Evolutionary conservation across 345 rosid genomes (phyloP), one percentile per base, ranked within the genome.

Genomic region (Boechera retrofracta): DNA sequence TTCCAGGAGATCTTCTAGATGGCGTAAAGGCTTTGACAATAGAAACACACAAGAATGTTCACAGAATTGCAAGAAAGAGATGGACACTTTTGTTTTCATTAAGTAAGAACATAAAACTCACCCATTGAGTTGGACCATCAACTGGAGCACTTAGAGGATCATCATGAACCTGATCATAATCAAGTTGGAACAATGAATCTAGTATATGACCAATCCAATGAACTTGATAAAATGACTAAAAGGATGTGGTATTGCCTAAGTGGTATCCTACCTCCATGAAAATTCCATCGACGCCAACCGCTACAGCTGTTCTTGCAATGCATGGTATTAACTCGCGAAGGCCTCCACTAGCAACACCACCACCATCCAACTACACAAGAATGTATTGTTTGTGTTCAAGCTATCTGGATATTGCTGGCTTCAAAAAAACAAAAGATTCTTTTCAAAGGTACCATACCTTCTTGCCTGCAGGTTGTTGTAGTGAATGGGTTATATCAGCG

Each of bases 61-160:
- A 71, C 11, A 38, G 24, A 5, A 26, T 67, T 18, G 15, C 31
- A 48, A 51, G 13, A 31, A 61, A 32, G 31, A 32, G 51, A 69
- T 21, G 21, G 21, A 70, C 15, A 42, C 45, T 41, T 29, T 5
- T 41, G 41, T 35, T 55, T 36, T 11, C 36, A 71, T 26, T 29
- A 33, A 77, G 47, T 38, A 74, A n/a, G 10, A 7, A 67, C 6
- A 47, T 18, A 36, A 55, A 70, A 82, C 98, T 83, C 79, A 95
- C 99, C 99, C 98, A 95, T 71, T 95, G 99, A 52, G 99, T 95
- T 64, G 98, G 99, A 66, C 97, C 99, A 82, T 95, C 98, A 73
- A 91, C 97, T 6, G 98, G 98, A 58, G 99, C 96, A 83, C 76
- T 92, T 74, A 91, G 49, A 83, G 99, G 97, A 83, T 92, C 91